phyloP scores from a whole-genome alignment of 768 basidiomycete genomes.

The Mycena olivaceomarginata region DNA sequence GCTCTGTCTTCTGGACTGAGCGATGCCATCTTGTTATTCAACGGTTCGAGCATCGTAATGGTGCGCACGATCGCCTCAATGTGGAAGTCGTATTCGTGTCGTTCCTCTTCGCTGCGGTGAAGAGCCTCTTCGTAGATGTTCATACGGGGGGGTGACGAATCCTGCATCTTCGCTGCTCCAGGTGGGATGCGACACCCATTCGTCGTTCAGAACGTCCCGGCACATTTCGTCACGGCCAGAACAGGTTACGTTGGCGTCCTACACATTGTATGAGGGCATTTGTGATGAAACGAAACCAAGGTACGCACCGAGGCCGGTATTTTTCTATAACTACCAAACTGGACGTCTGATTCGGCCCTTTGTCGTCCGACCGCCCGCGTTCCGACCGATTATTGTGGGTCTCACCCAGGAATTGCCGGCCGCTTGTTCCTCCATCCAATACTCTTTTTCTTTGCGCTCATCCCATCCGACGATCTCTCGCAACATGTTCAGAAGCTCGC shows the following conservation, averaged over 20 bases:
- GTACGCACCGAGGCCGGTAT: conserved; percentile 84
- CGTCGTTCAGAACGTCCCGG: conserved; percentile 96
- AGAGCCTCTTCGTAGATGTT: conserved; percentile 98
- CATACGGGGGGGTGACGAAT: conserved; percentile 93
- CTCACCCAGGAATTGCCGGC: conserved; percentile 70
- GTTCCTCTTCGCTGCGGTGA: conserved; percentile 97
- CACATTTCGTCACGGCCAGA: conserved; percentile 99
- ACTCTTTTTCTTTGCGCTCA: conserved; percentile 78
- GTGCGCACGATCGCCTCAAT: conserved; percentile 96
- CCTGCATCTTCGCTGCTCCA: conserved; percentile 97
- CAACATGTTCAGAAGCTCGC: conserved; percentile 88
- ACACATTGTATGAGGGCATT: conserved; percentile 22
- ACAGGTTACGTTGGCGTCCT: conserved; percentile 94
- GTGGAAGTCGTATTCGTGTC: conserved; percentile 99
- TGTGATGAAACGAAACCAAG: conserved; percentile 15
- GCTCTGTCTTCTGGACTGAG: conserved; percentile 87
- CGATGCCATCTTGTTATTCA: conserved; percentile 89
- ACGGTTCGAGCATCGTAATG: conserved; percentile 92
- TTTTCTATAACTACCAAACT: conserved; percentile 93
- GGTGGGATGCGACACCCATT: conserved; percentile 98
- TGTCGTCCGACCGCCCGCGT: conserved; percentile 66
- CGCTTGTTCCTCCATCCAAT: conserved; percentile 68
- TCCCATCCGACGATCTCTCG: conserved; percentile 93
- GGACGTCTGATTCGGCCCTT: conserved; percentile 81
- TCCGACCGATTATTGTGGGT: conserved; percentile 63